These are phyloP conservation scores for Capsicum pubescens DNA, from an alignment of 257 asterid genomes.

Conservation along the genomic window DNA sequence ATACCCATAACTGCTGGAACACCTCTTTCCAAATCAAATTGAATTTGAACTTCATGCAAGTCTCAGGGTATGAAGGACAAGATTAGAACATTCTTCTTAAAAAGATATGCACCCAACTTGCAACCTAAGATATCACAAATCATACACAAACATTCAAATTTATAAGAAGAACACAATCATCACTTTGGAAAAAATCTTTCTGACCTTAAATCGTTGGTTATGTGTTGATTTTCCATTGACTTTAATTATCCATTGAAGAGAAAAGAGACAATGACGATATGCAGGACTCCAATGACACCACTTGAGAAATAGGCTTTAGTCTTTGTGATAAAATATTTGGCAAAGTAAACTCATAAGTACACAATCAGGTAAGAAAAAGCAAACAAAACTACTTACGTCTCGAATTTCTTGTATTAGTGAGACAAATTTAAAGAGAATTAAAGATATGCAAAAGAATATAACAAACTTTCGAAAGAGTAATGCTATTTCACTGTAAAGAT, in stretches of 20 bases:
- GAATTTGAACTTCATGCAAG: too few relatives aligned
- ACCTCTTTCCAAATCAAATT: too few relatives aligned
- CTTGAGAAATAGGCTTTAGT: constrained; percentile 51
- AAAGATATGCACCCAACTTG: constrained; percentile 46
- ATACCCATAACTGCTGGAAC: too few relatives aligned
- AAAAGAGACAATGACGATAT: constrained; percentile 88
- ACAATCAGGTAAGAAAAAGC: constrained; percentile 10
- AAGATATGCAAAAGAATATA: too few relatives aligned
- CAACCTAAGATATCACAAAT: constrained; percentile 36
- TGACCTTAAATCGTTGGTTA: constrained; percentile 20
- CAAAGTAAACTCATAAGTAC: neutral
- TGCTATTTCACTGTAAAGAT: too few relatives aligned
- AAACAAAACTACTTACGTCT: neutral
- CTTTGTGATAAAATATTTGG: neutral
- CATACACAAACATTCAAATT: constrained; percentile 3
- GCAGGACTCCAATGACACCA: constrained; percentile 99
- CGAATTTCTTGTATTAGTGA: too few relatives aligned
- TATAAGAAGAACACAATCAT: neutral
- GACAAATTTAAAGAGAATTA: too few relatives aligned
- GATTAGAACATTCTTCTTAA: too few relatives aligned
- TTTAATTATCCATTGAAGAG: constrained; percentile 97
- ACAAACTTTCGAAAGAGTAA: too few relatives aligned
- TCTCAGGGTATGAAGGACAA: too few relatives aligned
- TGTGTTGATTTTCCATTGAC: constrained; percentile 94
- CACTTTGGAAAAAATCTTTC: neutral